phyloP scores from a whole-genome alignment of 169 alveolate genomes.

The Cryptosporidium ryanae region DNA sequence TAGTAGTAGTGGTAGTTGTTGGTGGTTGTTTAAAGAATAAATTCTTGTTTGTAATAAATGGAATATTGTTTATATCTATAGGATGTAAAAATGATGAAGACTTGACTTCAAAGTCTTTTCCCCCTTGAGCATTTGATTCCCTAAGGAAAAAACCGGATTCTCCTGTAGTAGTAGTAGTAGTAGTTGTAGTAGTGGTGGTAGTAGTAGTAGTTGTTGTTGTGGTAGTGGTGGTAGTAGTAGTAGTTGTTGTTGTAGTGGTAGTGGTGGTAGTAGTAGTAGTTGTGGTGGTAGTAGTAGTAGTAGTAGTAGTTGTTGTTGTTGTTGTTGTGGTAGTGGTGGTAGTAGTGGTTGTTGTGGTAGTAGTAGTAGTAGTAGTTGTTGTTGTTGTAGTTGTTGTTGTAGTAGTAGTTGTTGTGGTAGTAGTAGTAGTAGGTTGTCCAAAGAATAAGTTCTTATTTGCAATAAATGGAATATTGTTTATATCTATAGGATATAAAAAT shows the following conservation, averaged over 20 bases:
- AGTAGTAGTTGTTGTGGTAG: background rate
- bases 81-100: background rate
- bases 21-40: background rate
- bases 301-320: conserved; percentile 7
- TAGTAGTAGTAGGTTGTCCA: background rate
- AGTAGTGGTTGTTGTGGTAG: background rate
- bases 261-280: conserved; percentile 11
- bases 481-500: background rate
- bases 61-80: background rate
- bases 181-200: conserved; percentile 7
- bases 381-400: background rate
- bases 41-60: background rate
- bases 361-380: background rate
- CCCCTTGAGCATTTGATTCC: background rate
- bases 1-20: conserved; percentile 12
- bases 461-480: background rate
- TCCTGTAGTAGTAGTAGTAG: background rate
- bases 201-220: background rate
- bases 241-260: conserved; percentile 1
- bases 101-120: background rate
- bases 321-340: conserved; percentile 17
- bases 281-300: conserved; percentile 4
- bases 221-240: conserved; percentile 1
- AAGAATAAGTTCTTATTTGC: background rate
- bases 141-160: background rate